Evolutionary conservation across 208 protist genomes (phyloP), one percentile per base, ranked within the genome.

Genomic region (Leishmania tarentolae): DNA sequence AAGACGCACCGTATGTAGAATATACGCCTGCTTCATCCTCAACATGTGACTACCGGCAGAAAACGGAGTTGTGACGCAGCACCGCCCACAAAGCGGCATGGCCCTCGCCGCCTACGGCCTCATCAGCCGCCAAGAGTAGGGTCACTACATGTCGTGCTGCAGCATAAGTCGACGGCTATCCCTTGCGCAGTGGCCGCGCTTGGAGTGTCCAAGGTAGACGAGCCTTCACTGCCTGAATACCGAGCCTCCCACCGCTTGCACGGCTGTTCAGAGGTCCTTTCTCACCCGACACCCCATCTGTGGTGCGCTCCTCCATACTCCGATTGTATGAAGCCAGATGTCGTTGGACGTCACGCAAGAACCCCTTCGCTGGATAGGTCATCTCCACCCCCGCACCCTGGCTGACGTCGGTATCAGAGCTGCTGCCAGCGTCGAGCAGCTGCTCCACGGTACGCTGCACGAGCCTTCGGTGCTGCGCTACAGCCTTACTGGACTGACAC

Each of bases 171-270:
- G 73, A 21, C 56, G 28, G 69, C 42, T 75, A 77, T 59, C 46
- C 40, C 37, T 76, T 83, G 40, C 81, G 81, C 53, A 84, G 61
- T 37, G 75, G 81, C 28, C 40, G 73, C 11, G 63, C 72, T 78
- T 94, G 88, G 44, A 88, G 75, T 24, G 90, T 92, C 93, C 93
- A 96, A 57, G 93, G 93, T 53, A 93, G 68, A 2, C 88, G 85
- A 69, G 93, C 90, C 44, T 90, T 83, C 8, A 94, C 83, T 28
- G 82, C 77, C 80, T 96, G 93, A 35, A 94, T 46, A 31, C 91
- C 93, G 59, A 94, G 75, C 8, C 91, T 83, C 13, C 88, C 92
- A 9, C 91, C 87, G 78, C 83, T 87, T 40, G 86, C 81, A 28
- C 92, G 89, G 50, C 77, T 85, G 69, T 78, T 59, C 28, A 93